A percentile compares a stretch with the other conserved stretches of the same genome.
These are phyloP conservation scores for Stephania yunnanensis DNA, from an alignment of 164 flowering plant genomes.

Conservation along the genomic window DNA sequence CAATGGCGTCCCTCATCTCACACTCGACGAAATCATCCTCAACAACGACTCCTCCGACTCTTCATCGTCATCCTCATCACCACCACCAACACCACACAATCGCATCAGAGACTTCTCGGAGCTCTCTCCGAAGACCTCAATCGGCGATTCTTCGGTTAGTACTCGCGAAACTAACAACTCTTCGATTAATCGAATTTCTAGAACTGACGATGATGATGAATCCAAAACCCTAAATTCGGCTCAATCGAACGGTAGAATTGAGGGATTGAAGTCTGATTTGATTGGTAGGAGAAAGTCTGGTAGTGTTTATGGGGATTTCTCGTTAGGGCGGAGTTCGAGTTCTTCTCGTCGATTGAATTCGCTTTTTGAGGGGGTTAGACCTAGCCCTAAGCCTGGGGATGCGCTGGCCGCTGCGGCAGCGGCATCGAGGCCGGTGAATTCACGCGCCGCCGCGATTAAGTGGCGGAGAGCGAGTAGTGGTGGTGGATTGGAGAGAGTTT, in stretches of 20 bases:
- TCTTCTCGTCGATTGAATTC: constrained; percentile 23
- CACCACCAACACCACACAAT: constrained; percentile 16
- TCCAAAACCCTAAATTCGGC: constrained; percentile 2
- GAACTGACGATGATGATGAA: constrained; percentile 8
- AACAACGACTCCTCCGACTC: constrained; percentile 60
- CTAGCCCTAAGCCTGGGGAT: constrained; percentile 87
- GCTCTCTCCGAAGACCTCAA: neutral
- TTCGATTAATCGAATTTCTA: constrained; percentile 11
- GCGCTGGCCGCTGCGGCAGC: constrained; percentile 97
- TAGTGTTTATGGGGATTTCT: constrained; percentile 21
- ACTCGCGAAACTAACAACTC: constrained; percentile 6
- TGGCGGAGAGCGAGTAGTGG: constrained; percentile 42
- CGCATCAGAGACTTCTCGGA: constrained; percentile 5
- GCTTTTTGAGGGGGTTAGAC: constrained; percentile 50
- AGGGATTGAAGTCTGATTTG: constrained; percentile 7
- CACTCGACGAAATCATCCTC: constrained; percentile 65
- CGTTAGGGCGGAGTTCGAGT: constrained; percentile 26
- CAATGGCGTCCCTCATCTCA: constrained; percentile 35
- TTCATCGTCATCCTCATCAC: constrained; percentile 38
- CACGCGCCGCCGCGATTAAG: constrained; percentile 83
- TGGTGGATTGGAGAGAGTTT: constrained; percentile 5
- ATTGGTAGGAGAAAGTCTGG: constrained; percentile 20
- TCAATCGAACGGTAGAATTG: constrained; percentile 4
- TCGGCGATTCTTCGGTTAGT: constrained; percentile 19
- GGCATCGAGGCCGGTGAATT: constrained; percentile 66